Evolutionary conservation across 305 asterid genomes (phyloP), one percentile per base, ranked within the genome.

Genomic region (Petunia hybrid): DNA sequence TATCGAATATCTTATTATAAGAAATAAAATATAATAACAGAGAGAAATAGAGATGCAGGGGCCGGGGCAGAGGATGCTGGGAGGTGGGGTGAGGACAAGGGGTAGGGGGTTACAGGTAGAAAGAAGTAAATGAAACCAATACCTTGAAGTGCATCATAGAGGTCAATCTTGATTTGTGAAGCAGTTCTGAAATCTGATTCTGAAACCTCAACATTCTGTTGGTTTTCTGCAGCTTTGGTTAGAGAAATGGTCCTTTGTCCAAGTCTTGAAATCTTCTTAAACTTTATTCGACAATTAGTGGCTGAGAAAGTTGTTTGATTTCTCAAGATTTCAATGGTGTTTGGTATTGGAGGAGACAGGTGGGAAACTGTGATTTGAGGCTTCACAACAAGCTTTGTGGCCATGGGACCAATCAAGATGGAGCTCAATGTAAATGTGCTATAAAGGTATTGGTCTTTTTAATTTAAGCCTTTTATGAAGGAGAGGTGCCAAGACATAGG

Each of bases 91-190:
- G 62, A 22, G 31, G 31, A 22, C 31, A 1, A 22, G 35, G 35
- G 8, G 62, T 5, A 8, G 22, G 60, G 16, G 6, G 0, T 3
- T 13, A 16, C 16, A 46, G 1, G 41, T 35, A 48, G 35, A 71
- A 35, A 70, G 45, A 48, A 71, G 3, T 6, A 0, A 46, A 48
- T 0, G 43, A 36, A 63, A 3, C 13, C 38, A 59, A 38, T 83
- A 95, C 99, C 98, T 89, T 87, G 87, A 38, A 93, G 79, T 53
- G 90, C 87, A 87, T 85, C 83, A 80, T 82, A 83, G 51, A 88
- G 87, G 35, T 84, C 83, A n/a, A 66, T 80, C 83, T 91, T 88
- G 64, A 84, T 16, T 80, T 82, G 81, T 46, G 84, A 73, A 36
- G 42, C 57, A 45, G 36, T 63, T 38, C 62, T 56, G 39, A 67